A percentile compares a stretch with the other conserved stretches of the same genome.
Conservation (phyloP, 139 green algal genomes). For the Dunaliella primolecta region DNA sequence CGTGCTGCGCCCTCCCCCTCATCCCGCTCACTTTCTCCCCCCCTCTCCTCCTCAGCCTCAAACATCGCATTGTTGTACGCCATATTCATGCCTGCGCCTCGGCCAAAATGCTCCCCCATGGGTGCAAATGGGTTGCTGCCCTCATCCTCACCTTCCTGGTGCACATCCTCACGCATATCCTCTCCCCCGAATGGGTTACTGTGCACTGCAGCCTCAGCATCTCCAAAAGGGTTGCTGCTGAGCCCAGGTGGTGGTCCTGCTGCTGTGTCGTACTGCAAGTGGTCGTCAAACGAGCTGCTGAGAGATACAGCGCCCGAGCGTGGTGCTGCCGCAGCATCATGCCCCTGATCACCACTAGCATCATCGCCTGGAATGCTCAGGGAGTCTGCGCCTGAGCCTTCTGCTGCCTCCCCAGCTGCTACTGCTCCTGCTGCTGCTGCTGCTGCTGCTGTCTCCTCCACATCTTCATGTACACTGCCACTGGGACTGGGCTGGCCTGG, state of each 20-base stretch:
- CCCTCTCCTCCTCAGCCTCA: background rate
- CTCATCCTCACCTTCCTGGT: background rate
- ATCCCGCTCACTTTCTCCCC: background rate
- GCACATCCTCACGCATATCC: background rate
- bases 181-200: background rate
- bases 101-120: background rate
- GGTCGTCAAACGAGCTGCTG: too few relatives aligned
- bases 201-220: background rate
- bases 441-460: too few relatives aligned
- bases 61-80: background rate
- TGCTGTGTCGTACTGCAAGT: too few relatives aligned
- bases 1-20: background rate
- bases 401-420: background rate
- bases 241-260: too few relatives aligned
- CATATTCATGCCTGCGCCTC: background rate
- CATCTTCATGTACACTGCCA: too few relatives aligned
- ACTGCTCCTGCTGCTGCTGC: background rate
- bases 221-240: background rate
- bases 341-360: too few relatives aligned
- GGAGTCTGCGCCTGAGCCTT: background rate
- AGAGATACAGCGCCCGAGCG: too few relatives aligned
- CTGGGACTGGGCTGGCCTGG: too few relatives aligned
- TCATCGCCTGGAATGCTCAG: background rate
- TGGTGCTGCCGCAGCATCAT: too few relatives aligned
- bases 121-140: background rate